Conservation (phyloP, 2,329 filamentous ascomycete species). For the Fusarium tanahbumbuense region DNA sequence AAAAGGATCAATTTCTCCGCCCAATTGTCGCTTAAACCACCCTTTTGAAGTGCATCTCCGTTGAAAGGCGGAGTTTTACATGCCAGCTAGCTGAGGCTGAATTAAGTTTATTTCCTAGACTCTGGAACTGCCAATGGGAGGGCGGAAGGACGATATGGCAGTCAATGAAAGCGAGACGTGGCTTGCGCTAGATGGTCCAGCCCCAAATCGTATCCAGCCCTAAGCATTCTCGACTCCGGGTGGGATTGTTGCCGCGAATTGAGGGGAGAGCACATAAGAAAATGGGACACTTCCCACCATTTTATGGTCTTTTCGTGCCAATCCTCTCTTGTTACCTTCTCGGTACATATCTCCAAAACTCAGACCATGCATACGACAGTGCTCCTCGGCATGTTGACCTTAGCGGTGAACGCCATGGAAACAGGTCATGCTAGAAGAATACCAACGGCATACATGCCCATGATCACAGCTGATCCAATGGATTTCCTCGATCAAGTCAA, state of each 20-base stretch:
- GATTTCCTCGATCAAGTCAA: background rate
- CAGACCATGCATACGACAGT: background rate
- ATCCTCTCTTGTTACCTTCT: fast-evolving
- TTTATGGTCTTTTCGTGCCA: fast-evolving
- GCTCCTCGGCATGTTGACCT: background rate
- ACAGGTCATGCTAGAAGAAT: background rate
- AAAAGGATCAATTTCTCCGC: too few species aligned
- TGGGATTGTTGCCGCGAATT: background rate
- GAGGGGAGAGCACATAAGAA: background rate
- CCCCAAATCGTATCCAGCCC: background rate
- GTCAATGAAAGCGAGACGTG: background rate
- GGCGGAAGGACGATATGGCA: too few species aligned
- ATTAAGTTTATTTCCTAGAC: background rate
- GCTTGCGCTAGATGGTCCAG: background rate
- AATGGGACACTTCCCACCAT: background rate
- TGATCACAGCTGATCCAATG: background rate
- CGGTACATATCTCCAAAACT: fast-evolving
- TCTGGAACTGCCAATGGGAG: background rate
- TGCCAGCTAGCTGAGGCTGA: background rate
- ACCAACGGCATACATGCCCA: background rate
- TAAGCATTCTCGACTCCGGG: background rate
- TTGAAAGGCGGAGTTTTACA: background rate
- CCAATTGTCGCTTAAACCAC: fast-evolving
- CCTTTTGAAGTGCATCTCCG: background rate
- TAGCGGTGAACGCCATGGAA: background rate